Evolutionary conservation across 1,139 yeast genomes (phyloP), one percentile per base, ranked within the genome.

Genomic region (Saccharomyces hybrid): DNA sequence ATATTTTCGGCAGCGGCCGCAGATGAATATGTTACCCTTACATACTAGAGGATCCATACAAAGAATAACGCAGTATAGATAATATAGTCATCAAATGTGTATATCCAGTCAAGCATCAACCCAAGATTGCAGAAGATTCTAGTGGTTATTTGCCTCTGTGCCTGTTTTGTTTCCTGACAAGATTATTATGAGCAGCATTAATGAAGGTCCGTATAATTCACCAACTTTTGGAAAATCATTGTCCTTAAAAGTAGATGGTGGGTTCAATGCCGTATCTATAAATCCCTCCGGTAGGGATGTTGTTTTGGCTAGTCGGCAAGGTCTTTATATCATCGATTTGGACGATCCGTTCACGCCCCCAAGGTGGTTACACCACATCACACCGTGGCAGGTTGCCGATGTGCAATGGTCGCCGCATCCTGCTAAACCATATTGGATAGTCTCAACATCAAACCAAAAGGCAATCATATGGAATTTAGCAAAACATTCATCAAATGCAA

Each of bases 321-420:
- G 99, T 0, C 75, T 93, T 16, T 88, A 84, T 66, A 83, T 93
- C 49, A 84, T 93, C n/a, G 98, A 93, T 70, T 71, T 93, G 50
- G 97, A 93, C 64, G 97, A 93, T 69, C 98, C 98, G 0, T 91
- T 89, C 70, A 83, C 95, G 0, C 90, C 96, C 1, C 99, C 99
- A 0, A 75, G 99, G 56, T 88, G 95, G 90, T 78, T 93, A 28
- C 95, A 85, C 55, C 97, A 93, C 67, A 78, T 84, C 34, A 91
- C 98, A 0, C 84, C 96, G 0, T 95, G 98, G 99, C 98, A 93
- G 70, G 99, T 93, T 1, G 97, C 99, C 0, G 97, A 93, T 68
- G 97, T 91, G 0, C 98, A 93, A 69, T 93, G 99, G 98, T 88
- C 95, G 2, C 97, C 98, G 0, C 95, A 89, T 67, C 77, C 79